Evolutionary conservation across 176 grass and related monocot species (phyloP).

Genomic region (Zoysia pacifica): DNA sequence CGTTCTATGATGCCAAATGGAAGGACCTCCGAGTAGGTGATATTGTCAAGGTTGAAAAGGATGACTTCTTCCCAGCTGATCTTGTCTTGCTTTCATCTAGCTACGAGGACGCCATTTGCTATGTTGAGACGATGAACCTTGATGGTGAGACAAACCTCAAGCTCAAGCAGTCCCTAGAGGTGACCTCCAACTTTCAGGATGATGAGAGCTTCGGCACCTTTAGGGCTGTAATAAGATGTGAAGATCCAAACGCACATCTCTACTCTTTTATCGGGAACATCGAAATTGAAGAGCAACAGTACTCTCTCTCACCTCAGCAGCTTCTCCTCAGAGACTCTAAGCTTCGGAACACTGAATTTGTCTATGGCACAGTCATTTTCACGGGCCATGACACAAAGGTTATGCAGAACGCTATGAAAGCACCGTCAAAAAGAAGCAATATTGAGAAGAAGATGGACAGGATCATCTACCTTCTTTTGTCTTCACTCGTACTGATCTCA

Average conservation of each 20-base stretch:
- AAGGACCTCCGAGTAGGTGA: conserved; percentile 70
- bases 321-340: conserved; percentile 94
- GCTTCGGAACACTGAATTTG: conserved; percentile 79
- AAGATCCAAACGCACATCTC: conserved; percentile 84
- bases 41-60: conserved; percentile 79
- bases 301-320: conserved; percentile 75
- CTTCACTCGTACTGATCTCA: conserved; percentile 59
- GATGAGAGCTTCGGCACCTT: conserved; percentile 46
- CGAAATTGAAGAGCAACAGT: conserved; percentile 42
- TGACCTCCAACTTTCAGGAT: conserved; percentile 50
- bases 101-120: conserved; percentile 84
- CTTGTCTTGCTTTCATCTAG: conserved; percentile 84
- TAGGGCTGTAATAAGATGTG: conserved; percentile 53
- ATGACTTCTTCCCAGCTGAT: conserved; percentile 90
- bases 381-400: conserved; percentile 94
- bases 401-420: conserved; percentile 86
- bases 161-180: conserved; percentile 71
- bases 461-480: conserved; percentile 76
- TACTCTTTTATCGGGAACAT: conserved; percentile 85
- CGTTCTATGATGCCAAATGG: conserved; percentile 63
- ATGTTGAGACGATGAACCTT: conserved; percentile 97
- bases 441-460: conserved; percentile 81
- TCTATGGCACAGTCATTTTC: conserved; percentile 77
- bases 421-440: conserved; percentile 82
- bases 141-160: conserved; percentile 98